Base-by-base conservation (phyloP, 2,329 filamentous ascomycete species). In the Lizonia empirigonia region DNA sequence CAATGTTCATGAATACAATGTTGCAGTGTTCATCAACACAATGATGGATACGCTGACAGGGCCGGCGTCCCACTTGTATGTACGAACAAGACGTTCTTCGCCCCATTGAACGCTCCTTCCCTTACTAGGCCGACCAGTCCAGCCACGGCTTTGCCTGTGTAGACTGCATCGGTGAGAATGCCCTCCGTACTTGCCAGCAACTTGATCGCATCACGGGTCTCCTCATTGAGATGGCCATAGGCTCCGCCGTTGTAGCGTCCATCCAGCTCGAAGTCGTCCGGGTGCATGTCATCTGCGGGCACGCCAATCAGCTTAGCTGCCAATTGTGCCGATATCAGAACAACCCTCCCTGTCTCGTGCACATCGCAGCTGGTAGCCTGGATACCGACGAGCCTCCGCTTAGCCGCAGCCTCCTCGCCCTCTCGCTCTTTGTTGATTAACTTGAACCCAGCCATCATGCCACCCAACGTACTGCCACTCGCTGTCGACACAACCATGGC, bases 401-500 rank as follows among this genome's bases (percentile, higher is more conserved):
- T 19, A 8, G 15, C 10, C n/a, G 15, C 24, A 4, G 6, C 13
- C 4, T 38, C 19, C 4, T 10, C 15, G 6, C n/a, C 18, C n/a
- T 26, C n/a, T 1, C 8, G 7, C 6, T 10, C 22, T 12, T 38
- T 24, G 12, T 26, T 24, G 22, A 46, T 27, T 19, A 42, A 13
- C n/a, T 46, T 52, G 32, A 52, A 52, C 3, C 49, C 49, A 9
- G 37, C 24, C 20, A 18, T 42, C 42, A 52, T 52, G n/a, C 49
- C 49, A 23, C 49, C 49, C 6, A 52, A 39, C 7, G 49, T 52
- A 15, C 36, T 42, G 8, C 49, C 49, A 15, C 49, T 52, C 2
- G 49, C 49, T 3, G 49, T 52, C 2, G 42, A 42, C 3, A 52
- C 42, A 27, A 52, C 10, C 30, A 52, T 34, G 4, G 42, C 42